Percentiles rank a stretch among this genome's conserved stretches.
phyloP scores from a whole-genome alignment of 2,329 filamentous ascomycete genomes.

The Fusarium musae region DNA sequence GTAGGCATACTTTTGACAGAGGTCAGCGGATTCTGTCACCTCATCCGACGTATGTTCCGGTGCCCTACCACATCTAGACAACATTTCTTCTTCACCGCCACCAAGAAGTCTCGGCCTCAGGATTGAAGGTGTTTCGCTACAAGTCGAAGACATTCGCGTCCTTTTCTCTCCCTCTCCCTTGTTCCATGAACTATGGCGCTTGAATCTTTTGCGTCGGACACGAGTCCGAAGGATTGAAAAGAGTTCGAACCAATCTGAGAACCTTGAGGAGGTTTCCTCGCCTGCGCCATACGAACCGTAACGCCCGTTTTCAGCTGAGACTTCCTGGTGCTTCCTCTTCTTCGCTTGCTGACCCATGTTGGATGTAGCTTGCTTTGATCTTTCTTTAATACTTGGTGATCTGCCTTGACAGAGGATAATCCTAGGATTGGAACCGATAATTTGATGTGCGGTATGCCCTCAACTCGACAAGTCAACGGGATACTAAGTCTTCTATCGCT shows the following conservation, averaged over 20 bases:
- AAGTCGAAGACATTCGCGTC: background rate
- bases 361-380: conserved; percentile 7
- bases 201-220: background rate
- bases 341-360: conserved; percentile 14
- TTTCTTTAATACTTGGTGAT: background rate
- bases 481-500: conserved; percentile 20
- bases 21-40: background rate
- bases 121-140: background rate
- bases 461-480: background rate
- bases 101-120: background rate
- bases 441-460: conserved; percentile 19
- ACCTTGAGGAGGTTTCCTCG: background rate
- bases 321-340: background rate
- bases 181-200: background rate
- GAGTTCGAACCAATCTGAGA: background rate
- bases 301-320: background rate
- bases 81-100: background rate
- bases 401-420: background rate
- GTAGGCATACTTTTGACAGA: background rate
- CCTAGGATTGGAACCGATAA: conserved; percentile 14
- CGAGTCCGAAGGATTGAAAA: background rate
- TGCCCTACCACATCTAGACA: background rate
- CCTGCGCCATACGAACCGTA: background rate
- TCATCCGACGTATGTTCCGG: background rate
- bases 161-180: background rate